Conservation (phyloP, 805 yeast genomes). For the Saturnispora serradocipensis region DNA sequence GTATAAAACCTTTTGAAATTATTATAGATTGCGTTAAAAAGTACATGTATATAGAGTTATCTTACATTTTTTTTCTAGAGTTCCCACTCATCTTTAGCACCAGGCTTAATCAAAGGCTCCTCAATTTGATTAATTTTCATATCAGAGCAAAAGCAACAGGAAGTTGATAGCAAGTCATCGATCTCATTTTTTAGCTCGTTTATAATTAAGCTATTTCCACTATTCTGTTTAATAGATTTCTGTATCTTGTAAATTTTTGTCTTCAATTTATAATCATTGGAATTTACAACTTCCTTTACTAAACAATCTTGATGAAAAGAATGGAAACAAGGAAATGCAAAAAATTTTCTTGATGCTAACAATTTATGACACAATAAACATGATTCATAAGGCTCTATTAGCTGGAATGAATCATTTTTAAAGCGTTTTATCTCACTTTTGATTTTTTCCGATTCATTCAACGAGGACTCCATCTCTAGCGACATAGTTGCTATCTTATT, state of each 20-base stretch:
- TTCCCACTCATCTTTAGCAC: slow-evolving; percentile 39
- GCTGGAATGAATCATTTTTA: slow-evolving; percentile 44
- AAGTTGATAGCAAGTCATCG: slow-evolving; percentile 49
- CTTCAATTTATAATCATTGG: slow-evolving; percentile 60
- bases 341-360: slow-evolving; percentile 61
- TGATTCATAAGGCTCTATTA: slow-evolving; percentile 75
- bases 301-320: slow-evolving; percentile 85
- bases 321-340: slow-evolving; percentile 84
- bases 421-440: slow-evolving; percentile 47
- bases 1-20: slow-evolving; percentile 14
- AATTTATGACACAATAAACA: slow-evolving; percentile 68
- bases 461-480: slow-evolving; percentile 66
- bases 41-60: background rate
- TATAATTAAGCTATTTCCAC: slow-evolving; percentile 23
- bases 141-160: slow-evolving; percentile 74
- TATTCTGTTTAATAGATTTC: slow-evolving; percentile 31
- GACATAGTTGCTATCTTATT: slow-evolving; percentile 54
- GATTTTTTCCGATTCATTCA: slow-evolving; percentile 49
- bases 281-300: slow-evolving; percentile 47
- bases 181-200: slow-evolving; percentile 36
- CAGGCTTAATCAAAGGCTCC: slow-evolving; percentile 40
- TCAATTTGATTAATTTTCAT: slow-evolving; percentile 62
- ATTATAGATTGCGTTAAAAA: background rate
- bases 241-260: slow-evolving; percentile 51
- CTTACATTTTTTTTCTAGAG: slow-evolving; percentile 19